Conservation (phyloP, 1,284 basidiomycete species). For the Ustanciosporium gigantosporum region DNA sequence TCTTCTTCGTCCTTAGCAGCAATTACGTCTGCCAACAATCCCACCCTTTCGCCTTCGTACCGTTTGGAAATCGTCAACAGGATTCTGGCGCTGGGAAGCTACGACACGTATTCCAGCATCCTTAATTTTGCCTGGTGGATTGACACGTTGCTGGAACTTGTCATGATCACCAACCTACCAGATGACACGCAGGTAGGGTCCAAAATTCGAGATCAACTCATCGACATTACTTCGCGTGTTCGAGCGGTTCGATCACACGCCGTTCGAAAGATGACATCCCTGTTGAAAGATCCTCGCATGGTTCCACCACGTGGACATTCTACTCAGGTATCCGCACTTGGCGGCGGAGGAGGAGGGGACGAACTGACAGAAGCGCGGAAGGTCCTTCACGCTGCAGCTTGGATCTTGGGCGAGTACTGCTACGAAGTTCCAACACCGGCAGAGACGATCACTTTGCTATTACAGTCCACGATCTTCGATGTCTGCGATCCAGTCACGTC, state of each 20-base stretch:
- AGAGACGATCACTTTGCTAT: slow-evolving; percentile 64
- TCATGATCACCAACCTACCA: slow-evolving; percentile 72
- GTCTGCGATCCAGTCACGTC: slow-evolving; percentile 25
- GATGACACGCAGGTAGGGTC: slow-evolving; percentile 68
- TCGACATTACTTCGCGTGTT: slow-evolving; percentile 85
- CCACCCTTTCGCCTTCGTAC: slow-evolving; percentile 71
- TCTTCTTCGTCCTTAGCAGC: slow-evolving; percentile 19
- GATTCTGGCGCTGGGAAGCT: slow-evolving; percentile 80
- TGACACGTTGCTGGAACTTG: slow-evolving; percentile 71
- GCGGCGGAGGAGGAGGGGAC: slow-evolving; percentile 59
- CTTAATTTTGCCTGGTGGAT: slow-evolving; percentile 96
- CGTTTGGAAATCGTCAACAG: slow-evolving; percentile 77
- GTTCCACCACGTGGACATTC: slow-evolving; percentile 1
- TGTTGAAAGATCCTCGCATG: slow-evolving; percentile 69
- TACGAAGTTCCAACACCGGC: slow-evolving; percentile 53
- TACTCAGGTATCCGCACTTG: not conserved
- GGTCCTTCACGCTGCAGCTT: slow-evolving; percentile 86
- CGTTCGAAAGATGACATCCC: slow-evolving; percentile 76
- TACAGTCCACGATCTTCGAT: slow-evolving; percentile 58
- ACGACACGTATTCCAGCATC: slow-evolving; percentile 82
- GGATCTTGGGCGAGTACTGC: slow-evolving; percentile 92
- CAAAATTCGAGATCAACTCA: slow-evolving; percentile 77
- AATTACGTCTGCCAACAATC: slow-evolving; percentile 47
- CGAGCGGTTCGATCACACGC: slow-evolving; percentile 75
- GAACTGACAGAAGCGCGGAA: slow-evolving; percentile 63